Percentiles rank a stretch among this genome's conserved stretches.
These are phyloP conservation scores for Saturnispora dispora DNA, from an alignment of 805 yeast species.

Conservation along the genomic window DNA sequence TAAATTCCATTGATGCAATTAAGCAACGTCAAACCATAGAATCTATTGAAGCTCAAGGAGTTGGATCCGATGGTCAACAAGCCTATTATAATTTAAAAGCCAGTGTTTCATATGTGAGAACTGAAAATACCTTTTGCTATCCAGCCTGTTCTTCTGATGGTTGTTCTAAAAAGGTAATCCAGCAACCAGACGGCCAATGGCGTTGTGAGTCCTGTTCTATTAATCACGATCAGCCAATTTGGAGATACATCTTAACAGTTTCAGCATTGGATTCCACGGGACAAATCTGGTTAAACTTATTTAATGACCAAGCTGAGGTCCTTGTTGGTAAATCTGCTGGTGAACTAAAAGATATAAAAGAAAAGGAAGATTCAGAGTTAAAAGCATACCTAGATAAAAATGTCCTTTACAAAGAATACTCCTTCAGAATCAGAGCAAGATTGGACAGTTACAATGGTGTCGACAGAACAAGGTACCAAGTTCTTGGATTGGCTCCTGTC, in stretches of 20 bases:
- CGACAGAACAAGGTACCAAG: slow-evolving; percentile 67
- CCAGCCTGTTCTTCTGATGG: slow-evolving; percentile 77
- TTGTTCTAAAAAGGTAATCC: slow-evolving; percentile 79
- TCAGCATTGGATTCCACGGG: slow-evolving; percentile 76
- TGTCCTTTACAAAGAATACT: slow-evolving; percentile 56
- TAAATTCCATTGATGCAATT: slow-evolving; percentile 33
- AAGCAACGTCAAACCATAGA: slow-evolving; percentile 56
- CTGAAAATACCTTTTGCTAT: slow-evolving; percentile 65
- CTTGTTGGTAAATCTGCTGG: slow-evolving; percentile 56
- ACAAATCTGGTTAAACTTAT: slow-evolving; percentile 76
- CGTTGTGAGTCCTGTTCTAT: slow-evolving; percentile 88
- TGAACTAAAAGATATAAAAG: slow-evolving; percentile 44
- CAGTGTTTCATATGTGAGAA: slow-evolving; percentile 56
- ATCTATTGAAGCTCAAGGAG: slow-evolving; percentile 54
- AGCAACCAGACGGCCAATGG: slow-evolving; percentile 69
- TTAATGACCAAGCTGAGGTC: slow-evolving; percentile 73
- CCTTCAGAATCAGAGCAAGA: slow-evolving; percentile 71
- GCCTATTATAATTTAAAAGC: slow-evolving; percentile 76
- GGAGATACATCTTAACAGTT: slow-evolving; percentile 71
- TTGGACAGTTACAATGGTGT: slow-evolving; percentile 79
- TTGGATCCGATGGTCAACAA: slow-evolving; percentile 69
- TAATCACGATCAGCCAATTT: slow-evolving; percentile 56
- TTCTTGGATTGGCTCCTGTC: slow-evolving; percentile 41
- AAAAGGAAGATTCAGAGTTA: slow-evolving; percentile 34
- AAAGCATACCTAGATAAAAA: slow-evolving; percentile 22